Evolutionary conservation across 352 stramenopile species (phyloP).

Genomic region (Phytophthora chlamydospora): DNA sequence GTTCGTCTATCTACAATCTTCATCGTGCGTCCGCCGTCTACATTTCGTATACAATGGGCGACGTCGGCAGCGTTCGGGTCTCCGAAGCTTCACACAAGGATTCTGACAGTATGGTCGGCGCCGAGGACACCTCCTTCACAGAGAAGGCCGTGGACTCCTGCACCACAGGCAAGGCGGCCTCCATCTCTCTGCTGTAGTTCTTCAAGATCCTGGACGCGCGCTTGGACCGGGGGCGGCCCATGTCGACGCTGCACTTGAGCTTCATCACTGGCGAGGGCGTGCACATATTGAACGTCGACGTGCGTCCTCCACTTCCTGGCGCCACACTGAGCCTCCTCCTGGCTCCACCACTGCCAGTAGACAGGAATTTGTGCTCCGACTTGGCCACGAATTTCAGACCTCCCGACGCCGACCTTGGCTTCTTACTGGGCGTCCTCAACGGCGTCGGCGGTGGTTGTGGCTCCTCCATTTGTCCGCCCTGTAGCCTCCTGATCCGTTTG

Average conservation of each 20-base stretch:
- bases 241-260: conserved; percentile 77
- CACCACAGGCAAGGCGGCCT: conserved; percentile 54
- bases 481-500: conserved; percentile 43
- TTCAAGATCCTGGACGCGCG: conserved; percentile 52
- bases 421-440: conserved; percentile 34
- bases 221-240: conserved; percentile 76
- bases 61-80: conserved; percentile 15
- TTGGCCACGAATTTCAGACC: conserved; percentile 44
- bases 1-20: conserved; percentile 20
- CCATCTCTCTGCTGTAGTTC: conserved; percentile 57
- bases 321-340: conserved; percentile 27
- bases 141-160: conserved; percentile 18
- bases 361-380: conserved; percentile 41
- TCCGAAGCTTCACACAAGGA: conserved; percentile 23
- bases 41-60: conserved; percentile 36
- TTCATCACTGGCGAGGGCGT: conserved; percentile 85
- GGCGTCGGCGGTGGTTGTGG: conserved; percentile 7
- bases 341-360: conserved; percentile 20
- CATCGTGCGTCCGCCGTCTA: conserved; percentile 5
- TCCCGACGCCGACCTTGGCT: conserved; percentile 12
- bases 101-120: conserved; percentile 14
- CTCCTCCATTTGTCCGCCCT: conserved; percentile 2
- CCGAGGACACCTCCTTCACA: conserved; percentile 8
- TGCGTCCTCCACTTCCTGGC: conserved; percentile 22
- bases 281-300: conserved; percentile 66